Base-by-base conservation (phyloP, 106 monocot species). In the Gastrodia elata region DNA sequence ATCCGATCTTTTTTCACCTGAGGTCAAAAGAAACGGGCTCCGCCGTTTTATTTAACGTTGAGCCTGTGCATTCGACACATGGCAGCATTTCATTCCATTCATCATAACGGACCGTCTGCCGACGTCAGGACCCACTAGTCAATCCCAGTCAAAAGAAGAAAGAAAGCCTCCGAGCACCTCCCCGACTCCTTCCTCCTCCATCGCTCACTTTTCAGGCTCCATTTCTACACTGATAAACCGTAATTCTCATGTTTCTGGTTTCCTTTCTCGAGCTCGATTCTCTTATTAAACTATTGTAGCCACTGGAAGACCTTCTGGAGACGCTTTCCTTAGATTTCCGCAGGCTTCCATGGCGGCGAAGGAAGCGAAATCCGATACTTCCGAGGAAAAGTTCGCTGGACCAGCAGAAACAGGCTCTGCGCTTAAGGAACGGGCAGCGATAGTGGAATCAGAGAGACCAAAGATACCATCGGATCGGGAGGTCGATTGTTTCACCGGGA, bases 351-450 rank as follows among this genome's bases (percentile, higher is more conserved):
- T 65, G 65, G 8, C 65, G 32, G 30, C 28, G 65, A 65, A 32
- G 65, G 65, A 65, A 35, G 15, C 65, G 34, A 38, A 69, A 10
- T 6, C 68, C 68, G 52, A 52, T 52, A 22, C 52, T 52, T 52
- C 52, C 5, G 22, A 1, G 20, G n/a, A 52, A 22, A 52, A 52
- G 52, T 3, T 22, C 4, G 0, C 52, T 22, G 52, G 52, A 52
- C 6, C 18, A 22, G 52, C n/a, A 22, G 52, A 7, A 52, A 22
- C 6, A 52, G 52, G 22, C 22, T 52, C 20, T 52, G 7, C 20
- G 20, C 52, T 24, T 52, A 35, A 69, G n/a, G 68, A 38, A 16
- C 2, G 7, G 68, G 34, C 68, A 20, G 68, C 3, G 68, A 7
- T 18, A 38, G 68, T 22, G 68, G 28, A 69, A 52, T 52, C 22